Evolutionary conservation across 2,329 filamentous ascomycete genomes (phyloP), one percentile per base, ranked within the genome.

Genomic region (Aspergillus sp.): DNA sequence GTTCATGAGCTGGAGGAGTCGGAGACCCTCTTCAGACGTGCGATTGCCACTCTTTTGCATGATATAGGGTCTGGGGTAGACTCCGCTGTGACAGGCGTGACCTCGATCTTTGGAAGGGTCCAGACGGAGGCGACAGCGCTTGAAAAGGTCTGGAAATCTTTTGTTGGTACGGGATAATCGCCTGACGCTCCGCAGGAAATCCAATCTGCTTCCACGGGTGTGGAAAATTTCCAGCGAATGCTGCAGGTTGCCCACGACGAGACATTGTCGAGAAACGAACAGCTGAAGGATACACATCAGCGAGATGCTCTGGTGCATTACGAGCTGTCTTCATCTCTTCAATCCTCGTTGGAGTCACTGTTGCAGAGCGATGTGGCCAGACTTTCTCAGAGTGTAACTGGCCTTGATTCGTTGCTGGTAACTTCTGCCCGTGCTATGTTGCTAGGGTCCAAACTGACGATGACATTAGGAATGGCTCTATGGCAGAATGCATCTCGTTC

Each of bases 381-480:
- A n/a, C 34, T 65, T 2, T 41, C 42, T 5, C 39, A 50, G 19
- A 47, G 44, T 16, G 40, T 66, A 32, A 40, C 40, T 2, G 44
- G 35, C 8, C 45, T 64, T 11, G 52, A 61, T 26, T 37, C 48
- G 7, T 55, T 58, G 22, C 32, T 65, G 34, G 62, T 62, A 51
- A 30, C 42, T 30, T 10, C 22, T 24, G 5, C 29, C 28, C 4
- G 37, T 45, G 30, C n/a, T 32, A 36, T 12, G 28, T 17, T 5
- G n/a, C 13, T 7, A 24, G 12, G 2, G n/a, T 26, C 7, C 15
- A 26, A 24, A 17, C 32, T 49, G 15, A 48, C 24, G 15, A 4
- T 24, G n/a, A n/a, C n/a, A 26, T 7, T 22, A 60, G 57, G 51
- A 55, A 44, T 58, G 51, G 52, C 33, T 60, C 3, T 44, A 41